Base-by-base conservation (phyloP, 2,329 filamentous ascomycete genomes). In the Aspergillus oerlinghausenensis region DNA sequence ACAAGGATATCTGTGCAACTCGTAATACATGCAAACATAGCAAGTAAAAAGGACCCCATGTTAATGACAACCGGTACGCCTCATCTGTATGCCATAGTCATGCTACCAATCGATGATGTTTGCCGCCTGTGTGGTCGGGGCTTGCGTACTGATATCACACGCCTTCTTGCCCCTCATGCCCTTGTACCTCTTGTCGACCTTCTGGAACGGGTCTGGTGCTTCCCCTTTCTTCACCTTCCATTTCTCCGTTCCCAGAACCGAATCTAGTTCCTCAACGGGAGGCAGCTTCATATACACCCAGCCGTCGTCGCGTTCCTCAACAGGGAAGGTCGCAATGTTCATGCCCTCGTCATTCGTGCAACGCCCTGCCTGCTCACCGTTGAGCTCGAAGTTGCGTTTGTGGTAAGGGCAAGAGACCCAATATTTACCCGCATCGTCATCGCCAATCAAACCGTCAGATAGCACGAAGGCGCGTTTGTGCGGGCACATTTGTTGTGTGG, bases 401-500 rank as follows among this genome's bases (percentile, higher is more conserved):
- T 96, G 92, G 73, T 88, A 86, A 0, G 92, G 92, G 68, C 91
- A 96, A 1, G 87, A 90, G 19, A 96, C 84, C 87, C 88, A 96
- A n/a, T 92, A 86, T 58, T 86, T 86, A 60, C 84, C 80, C 48
- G 79, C 72, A 57, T 77, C 66, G 49, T 75, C 71, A 49, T 76
- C 87, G 43, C 92, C 92, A 49, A 96, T 82, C 8, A 96, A 77
- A 1, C 91, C 90, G 70, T 96, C 92, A 0, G 88, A 88, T 26
- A 96, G 84, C n/a, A 92, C 88, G 67, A 96, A 96, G 1, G 91
- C 87, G 10, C 91, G 87, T 75, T 93, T 94, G 77, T 96, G 91
- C 9, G 92, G 92, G 71, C 92, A 96, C 92, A 96, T 96, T 70
- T 96, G 90, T 76, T 96, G 92, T 14, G 88, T 89, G 57, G 89